Base-by-base conservation (phyloP, 192 early-diverging fungal species). In the Coemansia sp. region DNA sequence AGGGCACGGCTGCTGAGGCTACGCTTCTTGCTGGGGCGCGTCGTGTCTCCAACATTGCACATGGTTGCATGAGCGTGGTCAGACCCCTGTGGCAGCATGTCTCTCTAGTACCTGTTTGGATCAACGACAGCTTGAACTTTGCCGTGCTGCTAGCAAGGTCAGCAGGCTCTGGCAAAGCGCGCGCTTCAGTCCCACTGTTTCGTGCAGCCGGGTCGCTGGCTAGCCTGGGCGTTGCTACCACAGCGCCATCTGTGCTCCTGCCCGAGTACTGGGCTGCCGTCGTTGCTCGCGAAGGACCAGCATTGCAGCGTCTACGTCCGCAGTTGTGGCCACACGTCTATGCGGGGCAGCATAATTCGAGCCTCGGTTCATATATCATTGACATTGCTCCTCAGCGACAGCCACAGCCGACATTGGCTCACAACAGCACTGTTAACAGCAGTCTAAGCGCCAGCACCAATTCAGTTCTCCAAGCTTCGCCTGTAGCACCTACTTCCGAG, bases 231-330 rank as follows among this genome's bases (percentile, higher is more conserved):
- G 20, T 68, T 8, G 65, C 37, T 37, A 55, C 55, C 55, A 65
- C 45, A 13, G 66, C 61, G 10, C 72, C 77, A 3, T 52, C 72
- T 21, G 58, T 80, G 42, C 74, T 80, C 42, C 23, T 80, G 41
- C 10, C 65, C 11, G 72, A 64, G 25, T 80, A 64, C 43, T 80
- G 77, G 77, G 66, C 63, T 13, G 56, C 62, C 18, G 65, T 56
- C 21, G 38, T 62, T 52, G 37, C 47, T 18, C 39, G 13, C 18
- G 58, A 41, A 12, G 39, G 62, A 33, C 72, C 77, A 62, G 77
- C 72, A n/a, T 6, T 75, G 36, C 77, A 72, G 69, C 72, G 77
- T 12, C 64, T 80, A 58, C 68, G 77, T n/a, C 77, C 72, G 1
- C 72, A 80, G 57, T 65, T 80, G 28, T 80, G 77, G 77, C 68